These are phyloP conservation scores for Lactifluus rugatus DNA, from an alignment of 768 basidiomycete species.

Conservation along the genomic window DNA sequence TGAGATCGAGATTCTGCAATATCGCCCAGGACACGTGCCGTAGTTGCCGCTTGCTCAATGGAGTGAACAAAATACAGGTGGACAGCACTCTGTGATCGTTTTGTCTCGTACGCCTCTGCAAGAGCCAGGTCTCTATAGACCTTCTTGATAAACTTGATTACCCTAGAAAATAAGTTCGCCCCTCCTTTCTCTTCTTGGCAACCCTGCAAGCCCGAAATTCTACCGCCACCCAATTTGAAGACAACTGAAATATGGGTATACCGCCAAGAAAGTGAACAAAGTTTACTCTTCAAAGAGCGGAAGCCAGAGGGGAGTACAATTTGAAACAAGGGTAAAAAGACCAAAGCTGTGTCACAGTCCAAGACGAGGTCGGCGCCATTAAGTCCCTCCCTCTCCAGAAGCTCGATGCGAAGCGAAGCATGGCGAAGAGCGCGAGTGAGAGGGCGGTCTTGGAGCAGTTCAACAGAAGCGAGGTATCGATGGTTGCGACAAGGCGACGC, in stretches of 20 bases:
- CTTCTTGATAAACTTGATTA: constrained; percentile 60
- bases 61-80: constrained; percentile 54
- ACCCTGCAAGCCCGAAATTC: constrained; percentile 39
- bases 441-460: constrained; percentile 56
- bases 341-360: constrained; percentile 49
- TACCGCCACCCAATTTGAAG: constrained; percentile 32
- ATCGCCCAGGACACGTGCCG: constrained; percentile 50
- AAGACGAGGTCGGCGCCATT: constrained; percentile 56
- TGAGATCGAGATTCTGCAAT: constrained; percentile 37
- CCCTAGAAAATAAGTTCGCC: constrained; percentile 12
- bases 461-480: constrained; percentile 60
- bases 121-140: constrained; percentile 55
- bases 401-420: constrained; percentile 37
- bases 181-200: constrained; percentile 25
- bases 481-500: constrained; percentile 33
- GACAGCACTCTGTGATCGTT: constrained; percentile 35
- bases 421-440: constrained; percentile 45
- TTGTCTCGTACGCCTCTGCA: constrained; percentile 48
- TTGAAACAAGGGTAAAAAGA: constrained; percentile 36
- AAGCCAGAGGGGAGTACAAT: constrained; percentile 40
- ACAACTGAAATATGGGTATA: constrained; percentile 47
- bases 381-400: constrained; percentile 56
- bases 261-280: constrained; percentile 54
- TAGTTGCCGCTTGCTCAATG: constrained; percentile 47
- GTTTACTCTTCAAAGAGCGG: constrained; percentile 32